Percentiles rank a stretch among this genome's conserved stretches.
phyloP scores from a whole-genome alignment of 2,329 filamentous ascomycete species.

The Daldinia sp. region DNA sequence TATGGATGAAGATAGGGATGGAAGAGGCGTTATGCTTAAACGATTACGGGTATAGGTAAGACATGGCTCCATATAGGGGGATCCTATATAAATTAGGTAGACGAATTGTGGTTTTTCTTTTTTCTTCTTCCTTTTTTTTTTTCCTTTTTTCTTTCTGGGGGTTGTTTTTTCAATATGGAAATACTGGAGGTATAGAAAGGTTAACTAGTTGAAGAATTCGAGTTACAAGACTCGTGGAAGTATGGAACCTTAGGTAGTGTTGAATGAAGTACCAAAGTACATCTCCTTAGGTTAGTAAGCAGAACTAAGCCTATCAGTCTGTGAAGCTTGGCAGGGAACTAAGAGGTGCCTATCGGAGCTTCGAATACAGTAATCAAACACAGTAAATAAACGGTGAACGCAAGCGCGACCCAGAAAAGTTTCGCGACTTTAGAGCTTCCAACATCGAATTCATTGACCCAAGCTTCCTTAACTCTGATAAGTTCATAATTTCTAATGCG shows the following conservation, averaged over 20 bases:
- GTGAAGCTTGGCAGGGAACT: no score
- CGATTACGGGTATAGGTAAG: conserved; percentile 3
- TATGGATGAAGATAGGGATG: conserved; percentile 29
- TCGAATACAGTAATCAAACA: conserved; percentile 26
- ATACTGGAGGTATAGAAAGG: background rate
- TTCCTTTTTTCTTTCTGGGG: no score
- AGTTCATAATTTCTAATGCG: conserved; percentile 34
- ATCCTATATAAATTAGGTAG: no score
- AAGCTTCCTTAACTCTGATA: conserved; percentile 29
- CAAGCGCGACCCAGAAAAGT: conserved; percentile 45
- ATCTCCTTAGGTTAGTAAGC: background rate
- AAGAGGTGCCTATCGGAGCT: background rate
- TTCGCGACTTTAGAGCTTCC: conserved; percentile 44
- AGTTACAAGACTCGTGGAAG: background rate
- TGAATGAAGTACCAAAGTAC: background rate
- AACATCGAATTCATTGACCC: conserved; percentile 24
- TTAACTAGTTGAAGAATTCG: background rate
- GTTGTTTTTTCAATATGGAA: no score
- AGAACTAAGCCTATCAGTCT: background rate
- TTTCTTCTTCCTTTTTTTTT: no score
- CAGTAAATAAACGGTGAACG: conserved; percentile 32
- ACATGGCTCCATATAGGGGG: background rate
- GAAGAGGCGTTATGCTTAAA: conserved; percentile 31
- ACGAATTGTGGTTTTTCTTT: no score
- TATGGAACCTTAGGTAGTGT: no score